Base-by-base conservation (phyloP, 1,139 yeast genomes). In the Tardiomyces digboiensis region DNA sequence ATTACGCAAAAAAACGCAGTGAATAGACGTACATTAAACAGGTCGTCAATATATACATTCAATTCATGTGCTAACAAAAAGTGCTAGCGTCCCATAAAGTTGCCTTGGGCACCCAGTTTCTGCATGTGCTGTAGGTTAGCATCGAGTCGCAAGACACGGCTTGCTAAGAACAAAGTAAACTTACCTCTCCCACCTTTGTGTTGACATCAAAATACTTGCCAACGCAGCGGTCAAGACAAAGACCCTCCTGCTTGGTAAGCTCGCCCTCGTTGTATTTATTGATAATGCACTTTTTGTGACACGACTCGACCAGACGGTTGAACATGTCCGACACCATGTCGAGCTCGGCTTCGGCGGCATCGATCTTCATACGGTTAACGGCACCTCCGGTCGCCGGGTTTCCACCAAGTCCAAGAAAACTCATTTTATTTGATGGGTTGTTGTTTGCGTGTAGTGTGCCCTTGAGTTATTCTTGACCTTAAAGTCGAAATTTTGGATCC, bases 241-340 rank as follows among this genome's bases (percentile, higher is more conserved):
- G 74, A 40, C 91, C 79, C 69, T 91, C 98, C 59, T 75, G 80
- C 72, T 86, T 87, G 68, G 75, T 76, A 53, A 91, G 73, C 29
- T 83, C 93, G 45, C 91, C 84, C 48, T 86, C 93, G 47, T 66
- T 61, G 71, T 89, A 89, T 63, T 71, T 71, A 44, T 55, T 41
- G 54, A 63, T 62, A 62, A 91, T 84, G 70, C 99, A 91, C 71
- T 91, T 91, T 58, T 72, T 67, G 66, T 91, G 94, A 67, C 99
- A 91, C 58, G 88, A 84, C 56, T 82, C 88, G 19, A 76, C 80
- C 52, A 76, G 63, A 58, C 82, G 80, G 76, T 89, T 89, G 78
- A 89, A 89, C 97, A 89, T 88, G 55, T 93, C 95, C 23, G 97
- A 88, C 56, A 89, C 96, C 82, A 89, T 82, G 63, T 89, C 97